Evolutionary conservation across 2,329 filamentous ascomycete genomes (phyloP).

Genomic region (Cercospora citrullina): DNA sequence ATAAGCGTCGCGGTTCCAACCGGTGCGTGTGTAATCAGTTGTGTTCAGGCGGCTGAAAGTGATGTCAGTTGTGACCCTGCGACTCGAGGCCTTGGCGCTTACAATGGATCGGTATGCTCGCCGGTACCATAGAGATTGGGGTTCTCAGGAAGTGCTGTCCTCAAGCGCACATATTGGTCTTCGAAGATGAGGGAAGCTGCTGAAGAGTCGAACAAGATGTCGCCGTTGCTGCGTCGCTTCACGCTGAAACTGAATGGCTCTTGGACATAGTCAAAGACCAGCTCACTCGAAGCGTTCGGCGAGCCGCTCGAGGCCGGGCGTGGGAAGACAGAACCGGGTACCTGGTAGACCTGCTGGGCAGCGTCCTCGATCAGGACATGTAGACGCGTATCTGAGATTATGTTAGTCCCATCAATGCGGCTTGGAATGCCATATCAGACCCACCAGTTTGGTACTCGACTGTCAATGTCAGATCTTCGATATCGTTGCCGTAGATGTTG

Average conservation of each 20-base stretch:
- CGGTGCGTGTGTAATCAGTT: conserved; percentile 66
- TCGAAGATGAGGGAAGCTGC: conserved; percentile 70
- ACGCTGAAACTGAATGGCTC: conserved; percentile 70
- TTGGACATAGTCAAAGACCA: conserved; percentile 56
- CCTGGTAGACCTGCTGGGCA: conserved; percentile 69
- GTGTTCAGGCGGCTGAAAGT: conserved; percentile 55
- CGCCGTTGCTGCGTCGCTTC: conserved; percentile 56
- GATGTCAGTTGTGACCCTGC: background rate
- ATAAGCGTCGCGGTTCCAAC: conserved; percentile 70
- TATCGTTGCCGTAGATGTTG: conserved; percentile 60
- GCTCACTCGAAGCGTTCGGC: conserved; percentile 41
- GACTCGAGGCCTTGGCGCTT: conserved; percentile 10
- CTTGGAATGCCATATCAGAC: conserved; percentile 20
- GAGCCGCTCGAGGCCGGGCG: conserved; percentile 51
- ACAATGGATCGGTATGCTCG: conserved; percentile 67
- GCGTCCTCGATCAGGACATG: conserved; percentile 74
- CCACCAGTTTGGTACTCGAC: conserved; percentile 64
- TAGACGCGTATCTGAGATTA: conserved; percentile 52
- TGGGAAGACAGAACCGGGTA: conserved; percentile 68
- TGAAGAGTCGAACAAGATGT: conserved; percentile 69
- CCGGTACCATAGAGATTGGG: conserved; percentile 77
- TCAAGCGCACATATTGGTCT: conserved; percentile 72
- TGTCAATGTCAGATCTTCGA: conserved; percentile 56
- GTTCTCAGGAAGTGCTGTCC: conserved; percentile 66
- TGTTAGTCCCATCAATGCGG: conserved; percentile 8